phyloP scores from a whole-genome alignment of 306 rosid genomes.

The Alnus glutinosa region DNA sequence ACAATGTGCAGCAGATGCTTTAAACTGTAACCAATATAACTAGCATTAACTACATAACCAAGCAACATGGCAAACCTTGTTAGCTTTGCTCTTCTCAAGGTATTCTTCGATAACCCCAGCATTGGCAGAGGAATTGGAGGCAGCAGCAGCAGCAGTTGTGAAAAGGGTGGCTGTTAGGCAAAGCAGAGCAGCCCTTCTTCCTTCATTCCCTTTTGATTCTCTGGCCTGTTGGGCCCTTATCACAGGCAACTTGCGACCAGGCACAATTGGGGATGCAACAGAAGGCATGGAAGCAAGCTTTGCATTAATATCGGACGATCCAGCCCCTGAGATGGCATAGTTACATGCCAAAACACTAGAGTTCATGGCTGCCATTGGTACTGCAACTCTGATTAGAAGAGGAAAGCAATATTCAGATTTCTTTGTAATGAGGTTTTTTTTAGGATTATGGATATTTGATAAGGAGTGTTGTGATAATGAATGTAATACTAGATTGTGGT shows the following conservation, averaged over 20 bases:
- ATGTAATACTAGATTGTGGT: slow-evolving; percentile 54
- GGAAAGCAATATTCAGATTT: neutral
- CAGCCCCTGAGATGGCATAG: slow-evolving; percentile 62
- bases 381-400: neutral
- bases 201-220: slow-evolving; percentile 38
- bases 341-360: slow-evolving; percentile 76
- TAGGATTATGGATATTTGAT: slow-evolving; percentile 34
- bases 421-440: slow-evolving; percentile 1
- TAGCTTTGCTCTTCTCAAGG: slow-evolving; percentile 85
- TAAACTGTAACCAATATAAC: too few relatives aligned
- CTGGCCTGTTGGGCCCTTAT: slow-evolving; percentile 62
- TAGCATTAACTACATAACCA: neutral
- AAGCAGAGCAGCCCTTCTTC: slow-evolving; percentile 70
- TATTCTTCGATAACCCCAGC: slow-evolving; percentile 85
- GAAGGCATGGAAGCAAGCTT: slow-evolving; percentile 48
- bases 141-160: slow-evolving; percentile 50
- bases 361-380: slow-evolving; percentile 72
- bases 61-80: slow-evolving; percentile 57
- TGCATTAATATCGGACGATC: slow-evolving; percentile 44
- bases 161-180: slow-evolving; percentile 66
- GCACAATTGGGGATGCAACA: slow-evolving; percentile 32
- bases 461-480: slow-evolving; percentile 34
- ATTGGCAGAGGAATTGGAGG: slow-evolving; percentile 52
- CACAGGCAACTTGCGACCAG: slow-evolving; percentile 42
- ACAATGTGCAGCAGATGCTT: neutral